phyloP scores from a whole-genome alignment of 2,329 filamentous ascomycete species.

The Chrysosporium queenslandicum region DNA sequence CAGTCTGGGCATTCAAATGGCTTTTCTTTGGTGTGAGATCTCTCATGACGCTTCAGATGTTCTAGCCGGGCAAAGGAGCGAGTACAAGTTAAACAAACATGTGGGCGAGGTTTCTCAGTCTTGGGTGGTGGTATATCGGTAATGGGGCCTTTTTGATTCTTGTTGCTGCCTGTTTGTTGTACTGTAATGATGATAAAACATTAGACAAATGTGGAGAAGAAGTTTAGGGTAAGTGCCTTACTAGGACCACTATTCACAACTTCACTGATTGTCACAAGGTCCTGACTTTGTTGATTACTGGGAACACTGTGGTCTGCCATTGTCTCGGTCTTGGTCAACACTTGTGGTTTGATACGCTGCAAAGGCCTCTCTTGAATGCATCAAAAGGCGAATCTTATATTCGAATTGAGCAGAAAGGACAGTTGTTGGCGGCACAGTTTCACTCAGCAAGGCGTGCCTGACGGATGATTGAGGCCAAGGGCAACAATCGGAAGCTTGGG shows the following conservation, averaged over 20 bases:
- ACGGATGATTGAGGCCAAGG: not conserved
- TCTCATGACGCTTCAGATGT: conserved; percentile 92
- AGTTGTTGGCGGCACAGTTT: not conserved
- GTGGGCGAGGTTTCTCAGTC: conserved; percentile 92
- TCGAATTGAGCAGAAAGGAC: not conserved
- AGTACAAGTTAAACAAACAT: conserved; percentile 83
- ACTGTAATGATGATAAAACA: conserved; percentile 13
- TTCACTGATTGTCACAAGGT: conserved; percentile 36
- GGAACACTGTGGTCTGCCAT: conserved; percentile 32
- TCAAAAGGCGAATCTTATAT: not conserved
- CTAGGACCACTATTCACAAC: conserved; percentile 31
- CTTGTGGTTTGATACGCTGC: not conserved
- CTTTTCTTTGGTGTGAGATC: conserved; percentile 98
- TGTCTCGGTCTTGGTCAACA: not conserved
- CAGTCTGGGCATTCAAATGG: conserved; percentile 96
- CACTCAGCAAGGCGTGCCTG: not conserved
- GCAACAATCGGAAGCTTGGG: not conserved
- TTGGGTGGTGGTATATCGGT: conserved; percentile 48
- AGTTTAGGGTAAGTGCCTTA: conserved; percentile 24
- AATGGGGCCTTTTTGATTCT: conserved; percentile 10
- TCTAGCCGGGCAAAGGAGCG: conserved; percentile 90
- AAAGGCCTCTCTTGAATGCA: not conserved
- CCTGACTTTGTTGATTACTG: conserved; percentile 29
- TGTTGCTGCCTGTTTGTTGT: conserved; percentile 12
- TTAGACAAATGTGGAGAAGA: conserved; percentile 9